These are phyloP conservation scores for Ilex aquifolium DNA, from an alignment of 257 asterid genomes.

Conservation along the genomic window DNA sequence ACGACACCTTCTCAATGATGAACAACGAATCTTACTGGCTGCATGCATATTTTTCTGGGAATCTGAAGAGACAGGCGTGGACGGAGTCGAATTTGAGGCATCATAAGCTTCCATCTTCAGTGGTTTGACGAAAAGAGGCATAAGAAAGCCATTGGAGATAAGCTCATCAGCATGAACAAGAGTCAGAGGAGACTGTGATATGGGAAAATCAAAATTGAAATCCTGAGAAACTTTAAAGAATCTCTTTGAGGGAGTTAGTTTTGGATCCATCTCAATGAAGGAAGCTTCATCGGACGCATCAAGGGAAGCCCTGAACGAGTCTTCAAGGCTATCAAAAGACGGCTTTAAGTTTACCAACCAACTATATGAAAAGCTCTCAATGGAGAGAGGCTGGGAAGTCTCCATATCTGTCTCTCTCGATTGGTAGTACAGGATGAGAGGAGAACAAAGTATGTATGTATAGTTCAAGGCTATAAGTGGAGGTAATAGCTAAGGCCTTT, in stretches of 20 bases:
- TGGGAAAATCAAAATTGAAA: slow-evolving; percentile 62
- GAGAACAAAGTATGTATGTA: neutral
- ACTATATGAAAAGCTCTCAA: slow-evolving; percentile 70
- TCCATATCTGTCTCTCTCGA: slow-evolving; percentile 33
- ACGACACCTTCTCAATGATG: slow-evolving; percentile 46
- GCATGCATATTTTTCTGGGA: slow-evolving; percentile 9
- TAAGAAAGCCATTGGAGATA: slow-evolving; percentile 57
- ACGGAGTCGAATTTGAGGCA: slow-evolving; percentile 12
- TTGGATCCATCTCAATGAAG: slow-evolving; percentile 92
- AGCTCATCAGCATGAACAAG: slow-evolving; percentile 69
- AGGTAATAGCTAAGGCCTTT: too few relatives aligned
- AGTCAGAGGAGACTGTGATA: slow-evolving; percentile 34
- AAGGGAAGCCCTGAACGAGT: slow-evolving; percentile 18
- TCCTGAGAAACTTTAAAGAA: slow-evolving; percentile 59
- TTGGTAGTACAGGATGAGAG: neutral
- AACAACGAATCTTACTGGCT: slow-evolving; percentile 24
- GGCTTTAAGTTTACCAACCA: slow-evolving; percentile 48
- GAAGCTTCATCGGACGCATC: slow-evolving; percentile 43
- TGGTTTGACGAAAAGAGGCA: slow-evolving; percentile 35
- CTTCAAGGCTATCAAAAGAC: slow-evolving; percentile 12
- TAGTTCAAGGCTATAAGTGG: too few relatives aligned
- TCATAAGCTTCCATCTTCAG: slow-evolving; percentile 9
- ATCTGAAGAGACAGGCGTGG: slow-evolving; percentile 11
- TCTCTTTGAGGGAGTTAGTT: slow-evolving; percentile 71
- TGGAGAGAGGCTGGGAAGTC: slow-evolving; percentile 44